phyloP scores from a whole-genome alignment of 768 basidiomycete genomes.

The Leccinum truebloodii region DNA sequence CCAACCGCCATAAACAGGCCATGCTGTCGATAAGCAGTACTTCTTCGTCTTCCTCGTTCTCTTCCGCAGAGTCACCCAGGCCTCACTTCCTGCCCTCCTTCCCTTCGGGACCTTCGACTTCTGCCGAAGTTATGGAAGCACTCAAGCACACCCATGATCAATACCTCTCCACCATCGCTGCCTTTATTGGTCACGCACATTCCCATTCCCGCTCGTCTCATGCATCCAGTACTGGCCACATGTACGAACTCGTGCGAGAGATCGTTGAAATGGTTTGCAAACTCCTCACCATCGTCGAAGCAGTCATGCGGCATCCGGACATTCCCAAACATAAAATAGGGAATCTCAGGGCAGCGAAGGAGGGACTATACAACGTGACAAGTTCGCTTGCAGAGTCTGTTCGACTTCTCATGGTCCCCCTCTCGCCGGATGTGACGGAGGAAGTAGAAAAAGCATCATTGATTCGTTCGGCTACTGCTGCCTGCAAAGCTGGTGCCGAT shows the following conservation, averaged over 20 bases:
- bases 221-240: conserved; percentile 88
- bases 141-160: conserved; percentile 86
- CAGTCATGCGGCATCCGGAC: conserved; percentile 76
- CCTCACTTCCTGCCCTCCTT: conserved; percentile 52
- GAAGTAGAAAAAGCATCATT: conserved; percentile 81
- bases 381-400: conserved; percentile 88
- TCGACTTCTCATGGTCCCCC: conserved; percentile 64
- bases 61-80: conserved; percentile 57
- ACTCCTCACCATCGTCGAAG: conserved; percentile 88
- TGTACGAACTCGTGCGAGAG: conserved; percentile 94
- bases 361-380: conserved; percentile 81
- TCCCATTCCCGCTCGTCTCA: conserved; percentile 88
- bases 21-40: conserved; percentile 65
- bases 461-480: conserved; percentile 83
- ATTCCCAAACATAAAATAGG: conserved; percentile 63
- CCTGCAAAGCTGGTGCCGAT: conserved; percentile 85
- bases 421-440: conserved; percentile 54
- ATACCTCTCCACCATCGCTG: conserved; percentile 91
- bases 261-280: conserved; percentile 93
- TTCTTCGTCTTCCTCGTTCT: conserved; percentile 69
- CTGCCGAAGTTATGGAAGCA: conserved; percentile 70
- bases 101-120: conserved; percentile 70
- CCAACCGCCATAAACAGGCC: conserved; percentile 44
- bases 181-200: conserved; percentile 96
- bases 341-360: conserved; percentile 70